phyloP scores from a whole-genome alignment of 2,329 filamentous ascomycete genomes.

The Paracoccidioides lutzii region DNA sequence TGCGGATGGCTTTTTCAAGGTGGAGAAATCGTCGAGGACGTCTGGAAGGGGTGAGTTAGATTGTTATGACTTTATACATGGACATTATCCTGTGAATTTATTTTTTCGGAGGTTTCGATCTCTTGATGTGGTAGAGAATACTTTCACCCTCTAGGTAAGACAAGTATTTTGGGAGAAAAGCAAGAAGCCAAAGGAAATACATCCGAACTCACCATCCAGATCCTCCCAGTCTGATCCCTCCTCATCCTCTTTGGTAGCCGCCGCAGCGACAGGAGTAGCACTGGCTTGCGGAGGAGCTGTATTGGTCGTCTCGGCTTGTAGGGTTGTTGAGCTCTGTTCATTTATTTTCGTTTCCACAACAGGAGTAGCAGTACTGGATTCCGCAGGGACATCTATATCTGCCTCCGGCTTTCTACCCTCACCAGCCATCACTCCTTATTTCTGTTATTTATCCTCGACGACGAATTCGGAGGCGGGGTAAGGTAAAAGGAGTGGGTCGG shows the following conservation, averaged over 20 bases:
- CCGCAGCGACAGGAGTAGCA: background rate
- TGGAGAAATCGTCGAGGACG: conserved; percentile 81
- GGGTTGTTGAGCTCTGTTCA: too few relatives aligned
- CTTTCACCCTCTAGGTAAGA: background rate
- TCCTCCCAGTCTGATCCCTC: conserved; percentile 92
- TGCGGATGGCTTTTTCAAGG: conserved; percentile 36
- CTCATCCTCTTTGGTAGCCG: conserved; percentile 31
- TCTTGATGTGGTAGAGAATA: too few relatives aligned
- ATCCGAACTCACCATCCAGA: conserved; percentile 55
- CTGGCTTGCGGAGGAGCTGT: background rate
- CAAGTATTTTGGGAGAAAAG: background rate
- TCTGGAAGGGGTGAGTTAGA: conserved; percentile 40
- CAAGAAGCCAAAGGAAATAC: background rate
- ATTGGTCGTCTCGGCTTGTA: background rate
- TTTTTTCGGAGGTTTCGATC: too few relatives aligned
- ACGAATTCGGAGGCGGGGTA: background rate
- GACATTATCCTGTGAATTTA: too few relatives aligned
- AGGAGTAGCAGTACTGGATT: background rate
- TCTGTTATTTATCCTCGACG: background rate
- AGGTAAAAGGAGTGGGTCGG: background rate
- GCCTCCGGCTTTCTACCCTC: background rate
- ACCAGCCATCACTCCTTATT: background rate
- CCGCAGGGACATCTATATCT: background rate
- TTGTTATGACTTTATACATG: background rate
- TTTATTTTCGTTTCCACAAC: background rate